A percentile compares a stretch with the other conserved stretches of the same genome.
These are phyloP conservation scores for Rubus idaeus DNA, from an alignment of 306 rosid genomes.

Conservation along the genomic window DNA sequence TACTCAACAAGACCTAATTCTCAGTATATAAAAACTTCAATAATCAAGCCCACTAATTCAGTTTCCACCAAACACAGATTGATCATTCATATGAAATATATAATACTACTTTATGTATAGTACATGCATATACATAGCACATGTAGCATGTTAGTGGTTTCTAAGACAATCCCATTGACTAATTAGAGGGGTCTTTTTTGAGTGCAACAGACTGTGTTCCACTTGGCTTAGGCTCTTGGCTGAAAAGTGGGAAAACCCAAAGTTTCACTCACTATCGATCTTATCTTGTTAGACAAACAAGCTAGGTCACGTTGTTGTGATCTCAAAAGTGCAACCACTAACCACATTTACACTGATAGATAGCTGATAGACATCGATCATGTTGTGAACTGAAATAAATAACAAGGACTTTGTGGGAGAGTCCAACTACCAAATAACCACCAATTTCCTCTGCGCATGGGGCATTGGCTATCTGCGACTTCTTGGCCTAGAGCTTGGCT, in stretches of 20 bases:
- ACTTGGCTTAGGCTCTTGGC: slow-evolving; percentile 8
- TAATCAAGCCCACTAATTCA: slow-evolving; percentile 12
- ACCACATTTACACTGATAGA: not conserved
- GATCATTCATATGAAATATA: not conserved
- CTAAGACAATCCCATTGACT: slow-evolving; percentile 25
- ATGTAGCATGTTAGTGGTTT: slow-evolving; percentile 27
- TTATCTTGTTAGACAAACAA: not conserved
- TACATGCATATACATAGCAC: slow-evolving; percentile 10
- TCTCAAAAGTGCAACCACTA: slow-evolving; percentile 26
- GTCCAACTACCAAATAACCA: slow-evolving; percentile 19
- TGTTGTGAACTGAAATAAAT: slow-evolving; percentile 9
- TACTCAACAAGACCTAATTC: slow-evolving; percentile 9
- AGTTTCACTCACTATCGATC: slow-evolving; percentile 12
- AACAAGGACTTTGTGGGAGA: slow-evolving; percentile 1
- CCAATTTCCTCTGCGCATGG: slow-evolving; percentile 20
- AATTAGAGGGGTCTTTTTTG: not conserved
- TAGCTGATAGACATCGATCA: not conserved
- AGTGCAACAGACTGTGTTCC: slow-evolving; percentile 40
- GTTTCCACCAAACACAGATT: slow-evolving; percentile 7
- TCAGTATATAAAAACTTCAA: not conserved
- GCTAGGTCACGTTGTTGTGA: not conserved
- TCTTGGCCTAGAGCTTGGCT: slow-evolving; percentile 2
- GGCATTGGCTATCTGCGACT: slow-evolving; percentile 3
- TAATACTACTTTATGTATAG: not conserved
- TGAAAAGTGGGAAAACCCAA: not conserved